These are phyloP conservation scores for Trichomonascaceae sp. DNA, from an alignment of 1,139 yeast genomes.

Conservation along the genomic window DNA sequence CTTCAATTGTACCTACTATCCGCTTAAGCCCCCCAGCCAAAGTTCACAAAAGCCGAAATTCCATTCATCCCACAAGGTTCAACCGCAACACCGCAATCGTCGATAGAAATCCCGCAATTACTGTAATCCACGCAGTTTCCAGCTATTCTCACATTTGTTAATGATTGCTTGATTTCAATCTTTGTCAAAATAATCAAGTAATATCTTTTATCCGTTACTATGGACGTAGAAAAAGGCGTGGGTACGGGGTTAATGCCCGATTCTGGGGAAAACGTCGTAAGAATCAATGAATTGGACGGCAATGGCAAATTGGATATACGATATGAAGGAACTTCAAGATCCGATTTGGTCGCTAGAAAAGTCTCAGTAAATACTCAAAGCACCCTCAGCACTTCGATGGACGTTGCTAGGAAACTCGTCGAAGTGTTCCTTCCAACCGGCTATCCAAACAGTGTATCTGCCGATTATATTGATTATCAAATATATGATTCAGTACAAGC, in stretches of 20 bases:
- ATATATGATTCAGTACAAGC: slow-evolving; percentile 37
- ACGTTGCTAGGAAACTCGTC: slow-evolving; percentile 17
- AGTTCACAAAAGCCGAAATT: background rate
- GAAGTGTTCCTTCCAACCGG: slow-evolving; percentile 36
- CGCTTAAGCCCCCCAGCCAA: background rate
- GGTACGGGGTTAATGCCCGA: background rate
- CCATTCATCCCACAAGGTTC: background rate
- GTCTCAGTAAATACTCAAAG: background rate
- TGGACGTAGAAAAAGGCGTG: slow-evolving; percentile 9
- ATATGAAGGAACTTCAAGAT: slow-evolving; percentile 1
- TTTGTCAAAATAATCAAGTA: background rate
- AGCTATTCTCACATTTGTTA: background rate
- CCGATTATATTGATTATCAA: slow-evolving; percentile 35
- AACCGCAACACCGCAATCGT: background rate
- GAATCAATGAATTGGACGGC: slow-evolving; percentile 8
- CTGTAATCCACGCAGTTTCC: background rate
- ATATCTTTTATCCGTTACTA: background rate
- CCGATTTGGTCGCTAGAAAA: background rate
- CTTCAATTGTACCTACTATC: too few relatives aligned
- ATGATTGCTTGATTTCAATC: background rate
- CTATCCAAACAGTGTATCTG: slow-evolving; percentile 32
- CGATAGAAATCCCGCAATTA: background rate
- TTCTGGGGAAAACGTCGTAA: background rate
- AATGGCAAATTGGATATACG: slow-evolving; percentile 9
- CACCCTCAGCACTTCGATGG: slow-evolving; percentile 2